Evolutionary conservation across 495 filamentous ascomycete genomes (phyloP).

Genomic region (Articulospora tetracladia): DNA sequence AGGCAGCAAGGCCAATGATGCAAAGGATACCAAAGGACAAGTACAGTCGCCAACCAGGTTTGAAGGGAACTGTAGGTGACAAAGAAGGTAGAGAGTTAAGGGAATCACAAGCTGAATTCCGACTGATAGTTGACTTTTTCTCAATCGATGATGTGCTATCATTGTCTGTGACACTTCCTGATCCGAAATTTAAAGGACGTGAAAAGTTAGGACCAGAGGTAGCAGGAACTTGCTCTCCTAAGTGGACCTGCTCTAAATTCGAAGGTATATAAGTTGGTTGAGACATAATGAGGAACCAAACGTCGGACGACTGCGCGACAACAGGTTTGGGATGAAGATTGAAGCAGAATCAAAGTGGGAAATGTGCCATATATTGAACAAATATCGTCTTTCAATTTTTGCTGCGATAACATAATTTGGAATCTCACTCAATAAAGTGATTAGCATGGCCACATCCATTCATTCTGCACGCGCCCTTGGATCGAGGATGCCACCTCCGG

Average conservation of each 20-base stretch:
- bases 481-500: too few relatives aligned
- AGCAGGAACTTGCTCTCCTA: background rate
- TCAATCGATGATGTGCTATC: background rate
- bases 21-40: background rate
- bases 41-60: background rate
- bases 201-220: background rate
- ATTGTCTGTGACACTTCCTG: too few relatives aligned
- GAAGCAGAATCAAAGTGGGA: background rate
- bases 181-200: background rate
- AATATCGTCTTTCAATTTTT: too few relatives aligned
- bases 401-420: too few relatives aligned
- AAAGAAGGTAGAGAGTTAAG: background rate
- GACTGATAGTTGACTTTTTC: background rate
- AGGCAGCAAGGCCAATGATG: conserved; percentile 22
- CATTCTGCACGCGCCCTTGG: too few relatives aligned
- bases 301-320: background rate
- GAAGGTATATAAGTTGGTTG: background rate
- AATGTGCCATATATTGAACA: background rate
- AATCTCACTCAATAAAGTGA: too few relatives aligned
- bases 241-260: background rate
- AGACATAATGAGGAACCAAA: background rate
- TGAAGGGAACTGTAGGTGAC: background rate
- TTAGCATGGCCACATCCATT: too few relatives aligned
- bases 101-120: background rate
- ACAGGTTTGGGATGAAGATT: background rate